phyloP scores from a whole-genome alignment of 257 asterid species.

The Solanum dulcamara region DNA sequence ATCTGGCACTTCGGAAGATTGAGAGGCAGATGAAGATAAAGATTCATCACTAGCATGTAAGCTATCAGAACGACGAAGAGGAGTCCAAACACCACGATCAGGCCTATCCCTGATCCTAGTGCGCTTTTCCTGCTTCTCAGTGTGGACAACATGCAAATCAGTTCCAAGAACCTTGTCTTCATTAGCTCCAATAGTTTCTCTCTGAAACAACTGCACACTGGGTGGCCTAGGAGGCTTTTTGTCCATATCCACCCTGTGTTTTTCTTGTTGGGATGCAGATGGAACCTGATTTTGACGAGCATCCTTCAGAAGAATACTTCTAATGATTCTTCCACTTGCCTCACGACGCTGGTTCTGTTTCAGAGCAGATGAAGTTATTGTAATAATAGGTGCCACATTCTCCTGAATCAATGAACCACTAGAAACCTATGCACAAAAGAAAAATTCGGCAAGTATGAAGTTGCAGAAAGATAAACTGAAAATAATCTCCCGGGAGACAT shows the following conservation, averaged over 20 bases:
- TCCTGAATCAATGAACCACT: conserved; percentile 32
- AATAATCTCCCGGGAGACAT: neutral
- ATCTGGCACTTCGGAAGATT: conserved; percentile 40
- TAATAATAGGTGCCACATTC: conserved; percentile 26
- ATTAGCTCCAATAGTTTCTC: conserved; percentile 35
- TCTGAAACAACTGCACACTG: conserved; percentile 35
- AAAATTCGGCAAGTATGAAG: neutral
- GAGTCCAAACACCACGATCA: conserved; percentile 94
- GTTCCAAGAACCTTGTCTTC: conserved; percentile 40
- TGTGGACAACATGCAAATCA: conserved; percentile 25
- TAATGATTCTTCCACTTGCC: conserved; percentile 69
- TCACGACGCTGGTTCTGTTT: conserved; percentile 67
- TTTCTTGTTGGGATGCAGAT: conserved; percentile 36
- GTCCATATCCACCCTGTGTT: conserved; percentile 47
- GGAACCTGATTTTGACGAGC: conserved; percentile 37
- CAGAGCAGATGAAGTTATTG: conserved; percentile 17
- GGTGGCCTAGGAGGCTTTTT: conserved; percentile 77
- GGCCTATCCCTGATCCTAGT: conserved; percentile 78
- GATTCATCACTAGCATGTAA: conserved; percentile 60
- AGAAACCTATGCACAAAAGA: conserved; percentile 17
- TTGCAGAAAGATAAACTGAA: neutral
- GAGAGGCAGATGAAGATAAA: conserved; percentile 49
- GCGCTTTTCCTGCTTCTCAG: conserved; percentile 55
- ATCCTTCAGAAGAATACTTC: conserved; percentile 68
- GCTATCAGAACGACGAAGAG: conserved; percentile 69